These are phyloP conservation scores for Angomonas ambiguus DNA, from an alignment of 208 protist genomes.

Conservation along the genomic window DNA sequence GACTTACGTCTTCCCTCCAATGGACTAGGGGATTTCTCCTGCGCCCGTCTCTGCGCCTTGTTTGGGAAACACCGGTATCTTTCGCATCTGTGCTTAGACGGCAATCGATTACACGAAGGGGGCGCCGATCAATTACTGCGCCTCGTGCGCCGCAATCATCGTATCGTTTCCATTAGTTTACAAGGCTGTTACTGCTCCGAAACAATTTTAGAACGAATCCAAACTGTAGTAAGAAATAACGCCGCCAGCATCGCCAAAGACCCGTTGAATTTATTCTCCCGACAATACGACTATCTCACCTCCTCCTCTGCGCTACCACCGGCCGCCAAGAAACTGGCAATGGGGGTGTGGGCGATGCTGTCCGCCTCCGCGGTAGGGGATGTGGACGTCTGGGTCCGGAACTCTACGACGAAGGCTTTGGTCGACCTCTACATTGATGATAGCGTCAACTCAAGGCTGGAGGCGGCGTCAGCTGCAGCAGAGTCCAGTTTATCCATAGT, in stretches of 20 bases:
- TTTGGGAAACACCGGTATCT: conserved; percentile 64
- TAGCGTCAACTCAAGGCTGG: conserved; percentile 18
- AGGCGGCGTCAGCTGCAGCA: conserved; percentile 25
- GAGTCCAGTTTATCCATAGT: conserved; percentile 38
- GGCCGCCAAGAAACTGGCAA: conserved; percentile 43
- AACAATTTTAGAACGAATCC: conserved; percentile 38
- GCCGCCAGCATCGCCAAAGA: conserved; percentile 32
- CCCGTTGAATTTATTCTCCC: conserved; percentile 61
- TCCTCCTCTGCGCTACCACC: conserved; percentile 40
- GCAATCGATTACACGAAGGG: conserved; percentile 69
- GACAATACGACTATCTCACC: conserved; percentile 46
- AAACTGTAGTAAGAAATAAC: conserved; percentile 26
- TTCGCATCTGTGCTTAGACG: conserved; percentile 30
- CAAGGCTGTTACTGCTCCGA: conserved; percentile 53
- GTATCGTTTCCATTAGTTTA: conserved; percentile 37
- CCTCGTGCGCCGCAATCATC: conserved; percentile 58
- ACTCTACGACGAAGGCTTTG: conserved; percentile 41
- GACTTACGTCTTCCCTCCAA: conserved; percentile 58
- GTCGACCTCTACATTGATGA: conserved; percentile 28
- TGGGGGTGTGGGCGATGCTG: conserved; percentile 78
- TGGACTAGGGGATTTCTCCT: conserved; percentile 55
- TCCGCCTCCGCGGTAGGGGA: conserved; percentile 49
- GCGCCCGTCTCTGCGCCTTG: conserved; percentile 52
- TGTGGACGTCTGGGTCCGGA: conserved; percentile 59
- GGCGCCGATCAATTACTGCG: conserved; percentile 72